Evolutionary conservation across 345 rosid species (phyloP).

Genomic region (Brassica nigra): DNA sequence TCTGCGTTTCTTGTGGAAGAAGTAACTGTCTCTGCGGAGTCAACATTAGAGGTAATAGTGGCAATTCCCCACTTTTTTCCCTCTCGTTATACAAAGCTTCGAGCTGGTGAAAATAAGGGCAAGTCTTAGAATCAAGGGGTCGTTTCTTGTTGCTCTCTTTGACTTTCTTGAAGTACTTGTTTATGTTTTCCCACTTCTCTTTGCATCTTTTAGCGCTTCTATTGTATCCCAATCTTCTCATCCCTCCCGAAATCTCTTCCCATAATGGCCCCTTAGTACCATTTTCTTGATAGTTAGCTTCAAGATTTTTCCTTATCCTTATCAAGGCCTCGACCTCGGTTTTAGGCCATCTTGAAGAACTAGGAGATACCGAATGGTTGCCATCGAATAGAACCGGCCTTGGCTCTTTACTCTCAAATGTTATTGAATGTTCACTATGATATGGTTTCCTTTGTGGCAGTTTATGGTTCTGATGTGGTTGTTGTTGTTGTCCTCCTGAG

Average conservation of each 20-base stretch:
- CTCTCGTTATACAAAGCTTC: slow-evolving; percentile 67
- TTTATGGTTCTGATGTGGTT: slow-evolving; percentile 29
- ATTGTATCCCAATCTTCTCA: slow-evolving; percentile 69
- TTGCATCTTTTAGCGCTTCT: slow-evolving; percentile 85
- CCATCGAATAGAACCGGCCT: slow-evolving; percentile 19
- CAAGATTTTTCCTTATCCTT: slow-evolving; percentile 58
- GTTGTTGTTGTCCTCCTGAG: slow-evolving; percentile 47
- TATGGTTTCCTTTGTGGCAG: slow-evolving; percentile 25
- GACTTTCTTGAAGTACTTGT: slow-evolving; percentile 92
- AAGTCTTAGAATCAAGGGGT: slow-evolving; percentile 76
- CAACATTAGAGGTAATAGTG: slow-evolving; percentile 54
- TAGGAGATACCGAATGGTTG: slow-evolving; percentile 38
- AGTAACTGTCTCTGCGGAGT: slow-evolving; percentile 80
- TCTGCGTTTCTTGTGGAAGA: slow-evolving; percentile 27
- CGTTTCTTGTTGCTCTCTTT: slow-evolving; percentile 77
- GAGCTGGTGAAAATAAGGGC: slow-evolving; percentile 81
- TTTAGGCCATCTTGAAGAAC: slow-evolving; percentile 89
- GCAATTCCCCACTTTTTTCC: slow-evolving; percentile 41
- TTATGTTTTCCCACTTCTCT: slow-evolving; percentile 97
- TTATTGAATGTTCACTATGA: slow-evolving; percentile 28
- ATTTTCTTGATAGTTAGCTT: slow-evolving; percentile 58
- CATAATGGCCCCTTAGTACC: slow-evolving; percentile 81
- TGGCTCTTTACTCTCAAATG: slow-evolving; percentile 36
- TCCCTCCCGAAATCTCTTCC: slow-evolving; percentile 79
- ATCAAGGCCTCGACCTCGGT: slow-evolving; percentile 78